Evolutionary conservation across 202 grass and related monocot genomes (phyloP).

Genomic region (Schoenoplectus tabernaemontani): DNA sequence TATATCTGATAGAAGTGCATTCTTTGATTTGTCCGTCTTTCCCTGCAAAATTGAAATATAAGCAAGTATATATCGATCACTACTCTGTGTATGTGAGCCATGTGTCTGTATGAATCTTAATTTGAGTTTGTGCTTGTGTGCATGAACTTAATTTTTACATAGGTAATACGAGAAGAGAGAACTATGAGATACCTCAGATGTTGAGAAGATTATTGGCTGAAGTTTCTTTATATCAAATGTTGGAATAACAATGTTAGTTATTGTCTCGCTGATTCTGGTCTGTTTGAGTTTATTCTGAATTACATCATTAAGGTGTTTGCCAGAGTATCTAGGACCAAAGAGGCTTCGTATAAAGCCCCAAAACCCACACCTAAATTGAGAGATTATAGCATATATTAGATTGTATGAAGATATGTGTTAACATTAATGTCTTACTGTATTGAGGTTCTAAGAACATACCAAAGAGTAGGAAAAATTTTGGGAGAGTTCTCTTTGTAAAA

Average conservation of each 20-base stretch:
- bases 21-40: neutral
- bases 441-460: neutral
- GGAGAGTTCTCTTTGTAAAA: constrained; percentile 40
- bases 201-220: constrained; percentile 59
- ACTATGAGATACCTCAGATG: constrained; percentile 27
- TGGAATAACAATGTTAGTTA: constrained; percentile 44
- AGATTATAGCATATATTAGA: neutral
- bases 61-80: neutral
- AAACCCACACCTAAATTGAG: neutral
- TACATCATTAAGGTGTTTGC: constrained; percentile 24
- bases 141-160: neutral
- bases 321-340: constrained; percentile 35
- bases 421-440: neutral
- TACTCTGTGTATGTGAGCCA: neutral
- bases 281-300: constrained; percentile 26
- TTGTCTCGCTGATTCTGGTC: constrained; percentile 32
- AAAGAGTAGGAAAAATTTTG: constrained; percentile 34
- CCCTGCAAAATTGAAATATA: neutral
- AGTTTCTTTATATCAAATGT: constrained; percentile 43
- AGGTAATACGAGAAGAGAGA: neutral
- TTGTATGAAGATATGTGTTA: neutral
- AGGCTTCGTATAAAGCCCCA: constrained; percentile 1
- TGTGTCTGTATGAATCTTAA: neutral
- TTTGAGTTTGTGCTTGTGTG: neutral
- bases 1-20: constrained; percentile 51